Conservation (phyloP, 2,329 filamentous ascomycete species). For the Botrytis porri region DNA sequence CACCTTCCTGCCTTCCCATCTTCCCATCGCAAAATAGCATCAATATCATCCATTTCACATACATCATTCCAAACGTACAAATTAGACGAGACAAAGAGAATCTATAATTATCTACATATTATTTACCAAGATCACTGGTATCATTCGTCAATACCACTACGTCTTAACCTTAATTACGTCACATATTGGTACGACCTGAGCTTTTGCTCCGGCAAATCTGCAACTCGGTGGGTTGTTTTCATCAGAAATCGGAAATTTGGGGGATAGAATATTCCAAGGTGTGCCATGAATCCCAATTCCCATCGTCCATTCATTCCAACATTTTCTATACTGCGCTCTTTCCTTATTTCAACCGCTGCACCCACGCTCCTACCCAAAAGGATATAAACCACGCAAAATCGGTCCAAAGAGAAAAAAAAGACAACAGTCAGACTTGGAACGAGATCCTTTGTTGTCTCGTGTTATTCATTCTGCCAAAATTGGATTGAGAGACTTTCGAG, state of each 20-base stretch:
- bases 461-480: not conserved
- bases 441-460: not conserved
- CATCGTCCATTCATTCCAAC: not conserved
- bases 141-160: not conserved
- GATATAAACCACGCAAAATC: not conserved
- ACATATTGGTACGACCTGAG: constrained; percentile 7
- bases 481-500: not conserved
- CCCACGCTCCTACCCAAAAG: not conserved
- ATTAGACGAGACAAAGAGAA: not conserved
- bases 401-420: not conserved
- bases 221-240: not conserved
- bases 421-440: not conserved
- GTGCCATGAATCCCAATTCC: not conserved
- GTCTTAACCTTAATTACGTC: constrained; percentile 6
- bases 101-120: not conserved
- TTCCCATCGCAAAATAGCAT: not conserved
- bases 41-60: not conserved
- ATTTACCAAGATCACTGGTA: not conserved
- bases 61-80: not conserved
- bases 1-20: not conserved
- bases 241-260: not conserved
- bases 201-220: constrained; percentile 3
- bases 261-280: constrained; percentile 1
- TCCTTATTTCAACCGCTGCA: not conserved
- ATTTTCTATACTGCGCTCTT: not conserved